Conservation (phyloP, 306 rosid species). For the Boehmeria nivea region DNA sequence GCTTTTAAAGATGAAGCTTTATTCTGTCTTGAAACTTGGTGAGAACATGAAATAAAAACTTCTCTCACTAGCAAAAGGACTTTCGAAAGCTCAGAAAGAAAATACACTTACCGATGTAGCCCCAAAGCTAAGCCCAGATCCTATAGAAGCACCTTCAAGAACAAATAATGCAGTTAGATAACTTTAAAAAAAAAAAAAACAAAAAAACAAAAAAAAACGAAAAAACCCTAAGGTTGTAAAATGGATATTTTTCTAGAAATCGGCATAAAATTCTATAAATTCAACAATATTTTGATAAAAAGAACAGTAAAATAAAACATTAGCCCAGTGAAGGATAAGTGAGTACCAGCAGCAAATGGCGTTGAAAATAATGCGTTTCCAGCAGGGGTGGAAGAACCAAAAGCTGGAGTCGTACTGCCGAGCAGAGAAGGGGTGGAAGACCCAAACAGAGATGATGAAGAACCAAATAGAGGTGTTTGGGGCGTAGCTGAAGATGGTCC, state of each 20-base stretch:
- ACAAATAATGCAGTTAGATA: neutral
- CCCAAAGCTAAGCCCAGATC: constrained; percentile 90
- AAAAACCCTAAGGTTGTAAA: neutral
- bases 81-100: neutral
- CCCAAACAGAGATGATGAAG: constrained; percentile 54
- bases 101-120: constrained; percentile 52
- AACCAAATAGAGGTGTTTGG: constrained; percentile 52
- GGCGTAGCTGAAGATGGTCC: constrained; percentile 58
- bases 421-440: constrained; percentile 63
- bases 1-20: too few relatives aligned
- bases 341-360: constrained; percentile 76
- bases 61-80: too few relatives aligned
- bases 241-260: too few relatives aligned
- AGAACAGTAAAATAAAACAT: neutral
- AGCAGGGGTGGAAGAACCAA: constrained; percentile 47
- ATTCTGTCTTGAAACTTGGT: too few relatives aligned
- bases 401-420: constrained; percentile 41
- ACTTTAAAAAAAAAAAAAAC: neutral
- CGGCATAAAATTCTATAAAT: too few relatives aligned
- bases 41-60: too few relatives aligned
- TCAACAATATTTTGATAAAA: neutral
- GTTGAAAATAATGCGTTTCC: constrained; percentile 66
- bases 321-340: constrained; percentile 7
- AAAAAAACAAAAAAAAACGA: neutral
- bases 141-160: constrained; percentile 63